These are phyloP conservation scores for Kwoniella sp. DNA, from an alignment of 768 basidiomycete genomes.

Conservation along the genomic window DNA sequence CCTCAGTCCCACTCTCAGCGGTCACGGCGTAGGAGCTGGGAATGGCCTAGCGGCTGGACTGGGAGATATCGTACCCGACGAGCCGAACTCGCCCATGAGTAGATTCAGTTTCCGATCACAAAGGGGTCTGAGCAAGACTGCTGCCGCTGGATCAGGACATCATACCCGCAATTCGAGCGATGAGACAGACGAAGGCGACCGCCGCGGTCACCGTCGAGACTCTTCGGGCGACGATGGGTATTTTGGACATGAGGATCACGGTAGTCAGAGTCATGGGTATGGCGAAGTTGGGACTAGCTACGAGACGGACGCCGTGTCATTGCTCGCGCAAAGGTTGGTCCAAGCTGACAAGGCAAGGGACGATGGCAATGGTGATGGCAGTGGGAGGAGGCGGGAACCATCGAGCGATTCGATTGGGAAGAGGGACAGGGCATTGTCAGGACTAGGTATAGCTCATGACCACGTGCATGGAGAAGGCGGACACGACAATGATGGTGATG, in stretches of 20 bases:
- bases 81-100: conserved; percentile 23
- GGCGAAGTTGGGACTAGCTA: conserved; percentile 1
- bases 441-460: neutral
- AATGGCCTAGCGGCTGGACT: neutral
- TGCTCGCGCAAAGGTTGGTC: conserved; percentile 25
- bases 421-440: neutral
- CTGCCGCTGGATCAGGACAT: neutral
- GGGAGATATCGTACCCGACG: conserved; percentile 1
- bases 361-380: conserved; percentile 9
- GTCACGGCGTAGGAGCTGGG: neutral
- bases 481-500: neutral
- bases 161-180: neutral
- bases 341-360: conserved; percentile 22
- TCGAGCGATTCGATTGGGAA: neutral
- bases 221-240: neutral
- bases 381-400: neutral
- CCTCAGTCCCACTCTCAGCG: neutral
- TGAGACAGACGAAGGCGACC: neutral
- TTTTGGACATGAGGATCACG: neutral
- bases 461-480: neutral
- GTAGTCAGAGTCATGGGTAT: neutral
- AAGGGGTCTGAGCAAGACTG: neutral
- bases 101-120: conserved; percentile 15
- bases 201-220: neutral
- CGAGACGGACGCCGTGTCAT: conserved; percentile 25